phyloP scores from a whole-genome alignment of 2,329 filamentous ascomycete species.

The Ascochyta lentis region DNA sequence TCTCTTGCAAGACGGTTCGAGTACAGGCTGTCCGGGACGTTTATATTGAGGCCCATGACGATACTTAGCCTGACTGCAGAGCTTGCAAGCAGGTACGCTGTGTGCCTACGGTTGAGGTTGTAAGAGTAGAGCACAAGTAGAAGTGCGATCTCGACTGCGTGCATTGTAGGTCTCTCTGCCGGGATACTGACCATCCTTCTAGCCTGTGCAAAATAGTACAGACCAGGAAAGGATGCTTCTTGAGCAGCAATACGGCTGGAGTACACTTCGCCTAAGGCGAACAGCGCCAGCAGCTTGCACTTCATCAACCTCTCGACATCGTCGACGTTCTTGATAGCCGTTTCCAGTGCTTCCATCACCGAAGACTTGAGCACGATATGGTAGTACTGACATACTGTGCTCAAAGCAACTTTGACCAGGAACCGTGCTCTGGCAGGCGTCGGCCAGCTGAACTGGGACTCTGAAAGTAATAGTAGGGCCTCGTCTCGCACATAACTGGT shows the following conservation, averaged over 20 bases:
- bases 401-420: slow-evolving; percentile 52
- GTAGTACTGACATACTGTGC: slow-evolving; percentile 51
- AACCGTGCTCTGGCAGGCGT: slow-evolving; percentile 49
- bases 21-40: slow-evolving; percentile 50
- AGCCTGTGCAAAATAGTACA: slow-evolving; percentile 54
- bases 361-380: slow-evolving; percentile 53
- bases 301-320: slow-evolving; percentile 44
- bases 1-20: slow-evolving; percentile 45
- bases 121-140: slow-evolving; percentile 57
- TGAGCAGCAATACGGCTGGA: slow-evolving; percentile 49
- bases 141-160: slow-evolving; percentile 54
- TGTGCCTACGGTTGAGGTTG: slow-evolving; percentile 54
- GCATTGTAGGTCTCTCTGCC: slow-evolving; percentile 53
- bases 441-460: slow-evolving; percentile 49
- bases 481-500: slow-evolving; percentile 43
- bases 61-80: slow-evolving; percentile 54
- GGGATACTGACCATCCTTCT: slow-evolving; percentile 50
- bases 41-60: slow-evolving; percentile 55
- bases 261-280: slow-evolving; percentile 57
- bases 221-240: slow-evolving; percentile 51
- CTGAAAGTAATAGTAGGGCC: slow-evolving; percentile 45
- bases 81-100: slow-evolving; percentile 54
- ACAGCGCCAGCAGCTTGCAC: slow-evolving; percentile 55
- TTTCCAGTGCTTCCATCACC: slow-evolving; percentile 49
- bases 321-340: slow-evolving; percentile 46